Conservation (phyloP, 805 yeast genomes). For the Spathaspora passalidarum region DNA sequence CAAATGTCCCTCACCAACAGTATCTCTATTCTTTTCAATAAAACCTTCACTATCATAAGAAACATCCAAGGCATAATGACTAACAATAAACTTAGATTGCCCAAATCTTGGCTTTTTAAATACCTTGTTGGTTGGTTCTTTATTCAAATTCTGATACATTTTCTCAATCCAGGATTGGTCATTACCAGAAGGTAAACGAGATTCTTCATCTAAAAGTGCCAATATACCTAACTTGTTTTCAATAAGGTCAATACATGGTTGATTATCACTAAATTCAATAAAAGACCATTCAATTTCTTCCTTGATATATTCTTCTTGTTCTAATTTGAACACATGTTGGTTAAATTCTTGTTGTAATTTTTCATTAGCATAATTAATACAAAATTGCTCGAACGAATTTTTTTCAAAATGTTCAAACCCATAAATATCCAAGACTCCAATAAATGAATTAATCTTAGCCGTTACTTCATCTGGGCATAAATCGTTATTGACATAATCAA, state of each 20-base stretch:
- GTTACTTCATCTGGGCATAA: conserved; percentile 73
- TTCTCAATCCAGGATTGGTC: conserved; percentile 92
- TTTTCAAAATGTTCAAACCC: conserved; percentile 95
- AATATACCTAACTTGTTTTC: conserved; percentile 87
- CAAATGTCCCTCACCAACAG: conserved; percentile 93
- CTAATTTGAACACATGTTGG: conserved; percentile 94
- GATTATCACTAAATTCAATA: conserved; percentile 93
- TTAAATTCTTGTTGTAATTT: conserved; percentile 96
- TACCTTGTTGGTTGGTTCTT: conserved; percentile 68
- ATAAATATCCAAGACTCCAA: conserved; percentile 95
- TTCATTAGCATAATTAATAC: conserved; percentile 96
- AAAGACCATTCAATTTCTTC: conserved; percentile 97
- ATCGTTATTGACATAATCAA: conserved; percentile 74
- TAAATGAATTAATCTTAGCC: conserved; percentile 62
- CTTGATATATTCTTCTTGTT: conserved; percentile 89
- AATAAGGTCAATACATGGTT: conserved; percentile 91
- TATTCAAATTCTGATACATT: conserved; percentile 80
- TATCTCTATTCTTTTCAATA: conserved; percentile 94
- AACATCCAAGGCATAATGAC: conserved; percentile 94
- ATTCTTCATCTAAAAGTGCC: conserved; percentile 89
- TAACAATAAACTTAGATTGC: conserved; percentile 81
- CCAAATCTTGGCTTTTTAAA: conserved; percentile 95
- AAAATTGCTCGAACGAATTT: conserved; percentile 95
- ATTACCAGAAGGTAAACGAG: conserved; percentile 88
- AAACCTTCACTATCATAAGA: conserved; percentile 90